phyloP scores from a whole-genome alignment of 75 land plant species.

The Isoetes taiwanensis region DNA sequence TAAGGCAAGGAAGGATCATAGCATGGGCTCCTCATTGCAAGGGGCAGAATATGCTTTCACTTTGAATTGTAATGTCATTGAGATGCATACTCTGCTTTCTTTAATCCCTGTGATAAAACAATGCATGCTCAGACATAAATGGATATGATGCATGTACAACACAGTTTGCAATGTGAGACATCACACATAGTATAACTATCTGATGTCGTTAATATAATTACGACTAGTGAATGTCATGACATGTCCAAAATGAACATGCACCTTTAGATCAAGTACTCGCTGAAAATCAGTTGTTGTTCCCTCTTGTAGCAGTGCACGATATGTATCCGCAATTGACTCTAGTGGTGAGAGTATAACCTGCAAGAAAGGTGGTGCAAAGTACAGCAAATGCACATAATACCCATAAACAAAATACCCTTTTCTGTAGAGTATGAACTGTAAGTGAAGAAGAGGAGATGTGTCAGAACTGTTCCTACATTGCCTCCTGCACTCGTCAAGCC shows the following conservation, averaged over 20 bases:
- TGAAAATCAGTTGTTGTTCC: slow-evolving; percentile 88
- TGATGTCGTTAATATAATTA: too few species aligned
- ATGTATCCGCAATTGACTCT: slow-evolving; percentile 94
- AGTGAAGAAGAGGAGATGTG: slow-evolving; percentile 58
- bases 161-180: too few species aligned
- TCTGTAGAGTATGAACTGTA: slow-evolving; percentile 32
- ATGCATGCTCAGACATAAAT: too few species aligned
- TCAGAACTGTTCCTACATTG: slow-evolving; percentile 44
- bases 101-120: too few species aligned
- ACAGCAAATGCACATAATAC: slow-evolving; percentile 40
- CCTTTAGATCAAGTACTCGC: slow-evolving; percentile 97
- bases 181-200: too few species aligned
- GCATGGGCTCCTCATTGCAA: too few species aligned
- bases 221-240: too few species aligned
- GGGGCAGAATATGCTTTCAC: too few species aligned
- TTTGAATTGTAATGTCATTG: too few species aligned
- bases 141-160: too few species aligned
- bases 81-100: too few species aligned
- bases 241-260: slow-evolving; percentile 1
- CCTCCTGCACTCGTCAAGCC: slow-evolving; percentile 71
- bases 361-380: slow-evolving; percentile 30
- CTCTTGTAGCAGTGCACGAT: slow-evolving; percentile 87
- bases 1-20: too few species aligned
- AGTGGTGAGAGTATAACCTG: slow-evolving; percentile 94
- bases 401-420: slow-evolving; percentile 46